Evolutionary conservation across 495 filamentous ascomycete genomes (phyloP).

Genomic region (Aspergillus kassunensis): DNA sequence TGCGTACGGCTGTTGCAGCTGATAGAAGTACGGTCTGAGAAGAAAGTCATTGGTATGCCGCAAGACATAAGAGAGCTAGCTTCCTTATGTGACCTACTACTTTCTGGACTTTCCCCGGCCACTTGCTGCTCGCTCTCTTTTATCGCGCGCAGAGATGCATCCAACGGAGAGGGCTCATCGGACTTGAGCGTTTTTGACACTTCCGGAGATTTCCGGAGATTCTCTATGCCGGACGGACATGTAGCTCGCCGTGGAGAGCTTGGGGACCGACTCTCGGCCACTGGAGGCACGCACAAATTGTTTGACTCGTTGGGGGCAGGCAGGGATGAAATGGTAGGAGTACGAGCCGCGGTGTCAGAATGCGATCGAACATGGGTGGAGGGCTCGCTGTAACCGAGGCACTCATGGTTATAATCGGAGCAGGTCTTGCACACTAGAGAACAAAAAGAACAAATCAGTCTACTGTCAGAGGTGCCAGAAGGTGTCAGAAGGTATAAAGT

Average conservation of each 20-base stretch:
- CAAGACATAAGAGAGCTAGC: background rate
- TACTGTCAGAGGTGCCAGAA: background rate
- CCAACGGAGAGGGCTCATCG: conserved; percentile 20
- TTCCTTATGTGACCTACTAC: conserved; percentile 29
- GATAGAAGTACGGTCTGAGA: conserved; percentile 37
- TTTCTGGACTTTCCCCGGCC: conserved; percentile 35
- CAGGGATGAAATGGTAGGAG: conserved; percentile 22
- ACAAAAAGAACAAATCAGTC: conserved; percentile 3
- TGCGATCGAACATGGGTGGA: conserved; percentile 53
- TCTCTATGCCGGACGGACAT: conserved; percentile 3
- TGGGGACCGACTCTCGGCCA: conserved; percentile 30
- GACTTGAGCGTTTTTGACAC: conserved; percentile 11
- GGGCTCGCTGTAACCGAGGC: conserved; percentile 68
- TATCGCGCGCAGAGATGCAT: conserved; percentile 20
- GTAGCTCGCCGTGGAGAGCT: conserved; percentile 17
- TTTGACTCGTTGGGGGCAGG: conserved; percentile 18
- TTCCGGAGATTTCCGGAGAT: conserved; percentile 19
- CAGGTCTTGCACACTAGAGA: conserved; percentile 64
- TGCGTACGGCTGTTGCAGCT: conserved; percentile 52
- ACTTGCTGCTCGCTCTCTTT: conserved; percentile 33
- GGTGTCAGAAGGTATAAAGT: background rate
- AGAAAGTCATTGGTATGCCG: conserved; percentile 14
- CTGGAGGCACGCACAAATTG: conserved; percentile 14
- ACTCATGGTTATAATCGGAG: conserved; percentile 67
- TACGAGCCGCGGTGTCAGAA: conserved; percentile 31